A percentile compares a stretch with the other conserved stretches of the same genome.
phyloP scores from a whole-genome alignment of 2,329 filamentous ascomycete species.

The Botryotinia narcissicola region DNA sequence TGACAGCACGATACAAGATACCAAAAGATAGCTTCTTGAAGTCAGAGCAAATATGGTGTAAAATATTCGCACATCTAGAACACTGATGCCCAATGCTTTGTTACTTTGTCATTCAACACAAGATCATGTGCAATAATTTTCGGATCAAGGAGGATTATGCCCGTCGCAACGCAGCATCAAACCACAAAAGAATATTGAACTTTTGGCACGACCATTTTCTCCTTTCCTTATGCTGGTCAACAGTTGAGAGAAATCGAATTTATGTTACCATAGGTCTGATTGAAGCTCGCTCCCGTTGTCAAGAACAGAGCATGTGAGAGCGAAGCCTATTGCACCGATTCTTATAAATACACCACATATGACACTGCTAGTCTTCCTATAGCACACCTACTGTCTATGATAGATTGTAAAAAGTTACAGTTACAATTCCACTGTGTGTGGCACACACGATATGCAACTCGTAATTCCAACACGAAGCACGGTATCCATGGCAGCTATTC shows the following conservation, averaged over 20 bases:
- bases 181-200: conserved; percentile 23
- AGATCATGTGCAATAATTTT: background rate
- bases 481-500: conserved; percentile 26
- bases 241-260: background rate
- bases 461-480: conserved; percentile 23
- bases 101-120: background rate
- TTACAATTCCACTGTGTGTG: conserved; percentile 21
- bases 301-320: conserved; percentile 25
- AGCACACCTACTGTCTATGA: conserved; percentile 17
- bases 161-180: background rate
- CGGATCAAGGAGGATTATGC: background rate
- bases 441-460: conserved; percentile 20
- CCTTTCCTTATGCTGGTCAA: background rate
- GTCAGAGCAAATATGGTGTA: background rate
- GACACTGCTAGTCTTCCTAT: conserved; percentile 25
- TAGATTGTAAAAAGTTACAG: background rate
- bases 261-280: conserved; percentile 26
- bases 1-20: background rate
- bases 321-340: conserved; percentile 26
- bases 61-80: background rate
- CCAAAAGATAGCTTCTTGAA: background rate
- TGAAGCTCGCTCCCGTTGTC: conserved; percentile 22
- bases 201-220: conserved; percentile 31
- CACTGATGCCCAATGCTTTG: background rate
- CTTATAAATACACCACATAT: conserved; percentile 28